phyloP scores from a whole-genome alignment of 148 eudicot species.

The Cornus controversa region DNA sequence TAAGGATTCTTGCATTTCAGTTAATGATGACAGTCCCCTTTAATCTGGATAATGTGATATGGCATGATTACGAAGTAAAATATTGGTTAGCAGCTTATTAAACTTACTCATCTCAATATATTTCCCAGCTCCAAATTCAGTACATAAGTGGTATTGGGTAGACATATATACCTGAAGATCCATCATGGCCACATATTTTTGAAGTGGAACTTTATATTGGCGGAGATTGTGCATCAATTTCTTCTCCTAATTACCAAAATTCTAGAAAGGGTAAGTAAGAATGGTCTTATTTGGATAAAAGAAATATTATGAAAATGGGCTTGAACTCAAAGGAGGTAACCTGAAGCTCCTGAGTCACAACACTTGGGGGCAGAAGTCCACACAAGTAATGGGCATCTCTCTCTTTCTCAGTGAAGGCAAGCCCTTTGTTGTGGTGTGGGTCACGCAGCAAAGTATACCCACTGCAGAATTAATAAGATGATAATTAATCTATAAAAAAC shows the following conservation, averaged over 20 bases:
- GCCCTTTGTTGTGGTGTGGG: slow-evolving; percentile 90
- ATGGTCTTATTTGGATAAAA: background rate
- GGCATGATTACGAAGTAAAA: too few species aligned
- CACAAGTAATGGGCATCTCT: slow-evolving; percentile 88
- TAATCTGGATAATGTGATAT: too few species aligned
- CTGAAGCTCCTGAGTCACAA: slow-evolving; percentile 72
- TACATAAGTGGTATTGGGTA: too few species aligned
- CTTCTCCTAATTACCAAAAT: slow-evolving; percentile 48
- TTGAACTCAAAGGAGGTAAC: slow-evolving; percentile 27
- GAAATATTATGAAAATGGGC: background rate
- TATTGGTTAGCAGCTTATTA: too few species aligned
- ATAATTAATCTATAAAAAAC: background rate
- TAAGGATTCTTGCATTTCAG: too few species aligned
- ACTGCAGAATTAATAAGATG: slow-evolving; percentile 37
- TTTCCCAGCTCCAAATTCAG: too few species aligned
- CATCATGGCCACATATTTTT: slow-evolving; percentile 81
- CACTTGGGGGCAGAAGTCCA: slow-evolving; percentile 79
- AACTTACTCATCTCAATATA: too few species aligned
- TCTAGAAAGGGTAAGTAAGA: slow-evolving; percentile 7
- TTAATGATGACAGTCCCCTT: too few species aligned
- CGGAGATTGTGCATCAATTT: slow-evolving; percentile 64
- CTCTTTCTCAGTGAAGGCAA: slow-evolving; percentile 73
- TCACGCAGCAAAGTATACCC: slow-evolving; percentile 78
- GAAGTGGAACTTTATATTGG: slow-evolving; percentile 76
- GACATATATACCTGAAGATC: slow-evolving; percentile 71